Conservation (phyloP, 2,329 filamentous ascomycete species). For the Fulvia fulva region DNA sequence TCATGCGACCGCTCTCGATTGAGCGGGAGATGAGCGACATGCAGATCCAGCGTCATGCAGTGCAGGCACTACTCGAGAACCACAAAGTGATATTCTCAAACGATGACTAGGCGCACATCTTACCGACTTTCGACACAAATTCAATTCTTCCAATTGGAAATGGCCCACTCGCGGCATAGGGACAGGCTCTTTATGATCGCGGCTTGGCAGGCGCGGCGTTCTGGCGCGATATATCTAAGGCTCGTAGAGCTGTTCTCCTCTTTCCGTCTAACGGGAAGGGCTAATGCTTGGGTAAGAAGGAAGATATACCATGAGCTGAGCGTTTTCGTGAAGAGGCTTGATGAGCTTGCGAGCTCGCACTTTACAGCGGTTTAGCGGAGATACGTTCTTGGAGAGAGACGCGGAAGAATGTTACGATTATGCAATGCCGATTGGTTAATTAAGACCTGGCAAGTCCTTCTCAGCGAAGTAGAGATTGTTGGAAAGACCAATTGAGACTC, state of each 20-base stretch:
- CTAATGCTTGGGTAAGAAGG: background rate
- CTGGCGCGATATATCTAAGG: background rate
- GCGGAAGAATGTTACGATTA: background rate
- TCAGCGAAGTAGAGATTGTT: background rate
- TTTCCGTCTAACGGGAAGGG: background rate
- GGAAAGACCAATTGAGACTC: background rate
- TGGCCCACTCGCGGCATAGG: background rate
- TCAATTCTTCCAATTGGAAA: background rate
- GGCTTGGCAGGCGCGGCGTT: constrained; percentile 1
- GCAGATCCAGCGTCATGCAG: constrained; percentile 83
- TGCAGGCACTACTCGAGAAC: constrained; percentile 91
- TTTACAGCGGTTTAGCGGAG: constrained; percentile 1
- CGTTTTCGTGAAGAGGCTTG: background rate
- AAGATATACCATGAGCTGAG: background rate
- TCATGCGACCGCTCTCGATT: constrained; percentile 86
- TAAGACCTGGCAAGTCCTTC: background rate
- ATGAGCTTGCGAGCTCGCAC: background rate
- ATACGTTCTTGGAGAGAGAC: background rate
- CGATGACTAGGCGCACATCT: constrained; percentile 9
- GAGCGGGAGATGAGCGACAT: constrained; percentile 96
- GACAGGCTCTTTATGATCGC: background rate
- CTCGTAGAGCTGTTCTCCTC: background rate
- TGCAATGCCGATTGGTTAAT: background rate
- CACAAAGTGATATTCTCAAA: constrained; percentile 69
- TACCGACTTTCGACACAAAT: background rate